phyloP scores from a whole-genome alignment of 2,329 filamentous ascomycete genomes.

The Hypoxylon rubiginosum region DNA sequence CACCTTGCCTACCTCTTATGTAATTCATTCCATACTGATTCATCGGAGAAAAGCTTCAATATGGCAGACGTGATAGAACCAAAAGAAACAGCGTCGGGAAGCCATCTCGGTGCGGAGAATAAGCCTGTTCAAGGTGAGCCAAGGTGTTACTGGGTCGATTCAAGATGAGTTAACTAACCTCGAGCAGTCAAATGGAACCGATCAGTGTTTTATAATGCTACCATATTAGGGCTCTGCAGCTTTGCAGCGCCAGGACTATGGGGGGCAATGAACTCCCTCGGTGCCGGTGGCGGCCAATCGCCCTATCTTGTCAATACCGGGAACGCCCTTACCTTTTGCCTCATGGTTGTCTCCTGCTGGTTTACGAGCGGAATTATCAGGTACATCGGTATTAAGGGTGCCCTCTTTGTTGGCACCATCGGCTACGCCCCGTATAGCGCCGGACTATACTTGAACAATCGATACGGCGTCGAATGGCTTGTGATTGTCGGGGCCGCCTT shows the following conservation, averaged over 20 bases:
- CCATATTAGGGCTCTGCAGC: constrained; percentile 78
- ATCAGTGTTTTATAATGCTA: constrained; percentile 79
- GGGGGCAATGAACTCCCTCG: constrained; percentile 80
- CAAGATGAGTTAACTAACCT: constrained; percentile 7
- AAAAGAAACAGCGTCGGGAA: constrained; percentile 12
- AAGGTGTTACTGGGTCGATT: neutral
- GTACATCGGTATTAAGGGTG: constrained; percentile 77
- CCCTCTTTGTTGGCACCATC: constrained; percentile 78
- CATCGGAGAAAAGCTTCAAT: neutral
- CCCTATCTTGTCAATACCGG: constrained; percentile 78
- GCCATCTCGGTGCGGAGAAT: neutral
- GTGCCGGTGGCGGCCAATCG: constrained; percentile 74
- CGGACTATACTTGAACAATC: constrained; percentile 79
- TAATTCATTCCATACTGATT: neutral
- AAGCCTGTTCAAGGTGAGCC: constrained; percentile 5
- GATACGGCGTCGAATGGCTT: constrained; percentile 77
- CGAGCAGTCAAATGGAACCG: constrained; percentile 74
- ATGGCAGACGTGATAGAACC: constrained; percentile 17
- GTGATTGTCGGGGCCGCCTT: constrained; percentile 76
- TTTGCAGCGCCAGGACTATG: constrained; percentile 79
- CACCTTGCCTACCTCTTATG: too few relatives aligned
- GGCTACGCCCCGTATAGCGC: constrained; percentile 80
- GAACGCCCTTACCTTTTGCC: constrained; percentile 78
- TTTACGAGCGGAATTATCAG: constrained; percentile 74
- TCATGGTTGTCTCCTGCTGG: constrained; percentile 80